phyloP scores from a whole-genome alignment of 495 filamentous ascomycete genomes.

The Filosporella fistucella region DNA sequence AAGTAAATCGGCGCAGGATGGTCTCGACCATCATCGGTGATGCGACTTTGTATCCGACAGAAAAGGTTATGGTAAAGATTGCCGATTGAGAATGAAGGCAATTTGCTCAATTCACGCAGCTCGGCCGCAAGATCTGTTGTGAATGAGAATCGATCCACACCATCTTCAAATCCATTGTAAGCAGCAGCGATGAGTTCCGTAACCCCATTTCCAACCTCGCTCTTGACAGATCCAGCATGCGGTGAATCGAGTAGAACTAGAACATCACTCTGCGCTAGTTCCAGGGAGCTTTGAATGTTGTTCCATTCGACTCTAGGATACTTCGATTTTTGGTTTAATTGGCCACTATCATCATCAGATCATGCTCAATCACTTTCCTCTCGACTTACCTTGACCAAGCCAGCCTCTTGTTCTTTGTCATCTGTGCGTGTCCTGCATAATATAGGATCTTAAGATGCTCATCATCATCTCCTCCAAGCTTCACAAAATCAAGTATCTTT shows the following conservation, averaged over 20 bases:
- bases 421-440: constrained; percentile 1
- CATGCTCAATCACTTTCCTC: not conserved
- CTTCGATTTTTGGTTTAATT: not conserved
- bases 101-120: constrained; percentile 9
- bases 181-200: constrained; percentile 27
- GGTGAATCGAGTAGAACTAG: constrained; percentile 10
- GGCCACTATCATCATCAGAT: too few species aligned
- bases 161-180: not conserved
- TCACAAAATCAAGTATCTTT: constrained; percentile 5
- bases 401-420: not conserved
- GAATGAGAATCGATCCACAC: not conserved
- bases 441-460: constrained; percentile 12
- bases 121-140: constrained; percentile 5
- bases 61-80: constrained; percentile 15
- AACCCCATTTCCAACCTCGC: constrained; percentile 31
- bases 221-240: not conserved
- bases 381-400: not conserved
- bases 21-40: constrained; percentile 2
- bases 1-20: constrained; percentile 1
- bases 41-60: constrained; percentile 1
- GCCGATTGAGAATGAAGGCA: constrained; percentile 11
- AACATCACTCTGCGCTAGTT: constrained; percentile 11
- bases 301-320: constrained; percentile 2
- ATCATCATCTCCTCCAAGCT: not conserved
- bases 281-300: constrained; percentile 7